phyloP scores from a whole-genome alignment of 768 basidiomycete genomes.

The Pholiota molesta region DNA sequence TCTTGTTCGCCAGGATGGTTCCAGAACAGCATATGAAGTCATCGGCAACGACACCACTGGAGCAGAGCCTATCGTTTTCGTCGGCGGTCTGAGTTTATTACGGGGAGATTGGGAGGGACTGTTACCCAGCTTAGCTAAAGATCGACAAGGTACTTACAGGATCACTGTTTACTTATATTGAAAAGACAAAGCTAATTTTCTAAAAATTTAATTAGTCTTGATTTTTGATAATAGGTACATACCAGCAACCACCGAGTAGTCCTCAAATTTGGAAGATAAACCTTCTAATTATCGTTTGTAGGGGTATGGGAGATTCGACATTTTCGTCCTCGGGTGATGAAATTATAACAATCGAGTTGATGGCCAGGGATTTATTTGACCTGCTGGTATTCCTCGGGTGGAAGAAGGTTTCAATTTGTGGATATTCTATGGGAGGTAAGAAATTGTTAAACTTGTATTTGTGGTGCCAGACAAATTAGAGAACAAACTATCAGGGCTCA shows the following conservation, averaged over 20 bases:
- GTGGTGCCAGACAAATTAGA: neutral
- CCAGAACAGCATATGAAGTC: conserved; percentile 45
- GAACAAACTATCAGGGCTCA: neutral
- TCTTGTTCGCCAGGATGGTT: conserved; percentile 42
- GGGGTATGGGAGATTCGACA: conserved; percentile 50
- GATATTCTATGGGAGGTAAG: conserved; percentile 44
- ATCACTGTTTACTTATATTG: neutral
- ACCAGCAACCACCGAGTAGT: too few species aligned
- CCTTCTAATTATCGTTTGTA: conserved; percentile 26
- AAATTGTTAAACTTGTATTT: neutral
- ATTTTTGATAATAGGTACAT: neutral
- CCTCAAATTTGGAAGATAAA: too few species aligned
- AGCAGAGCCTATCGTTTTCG: conserved; percentile 40
- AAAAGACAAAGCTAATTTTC: neutral
- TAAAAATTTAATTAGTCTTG: conserved; percentile 1
- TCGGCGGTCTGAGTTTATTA: conserved; percentile 43
- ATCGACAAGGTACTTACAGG: conserved; percentile 42
- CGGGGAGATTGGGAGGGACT: conserved; percentile 44
- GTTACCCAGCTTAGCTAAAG: conserved; percentile 32
- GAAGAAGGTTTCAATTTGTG: conserved; percentile 46
- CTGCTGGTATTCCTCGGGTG: conserved; percentile 43
- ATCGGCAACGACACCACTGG: conserved; percentile 40
- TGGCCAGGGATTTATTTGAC: conserved; percentile 46
- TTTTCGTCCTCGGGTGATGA: conserved; percentile 34
- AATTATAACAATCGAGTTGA: conserved; percentile 43